phyloP scores from a whole-genome alignment of 2,329 filamentous ascomycete genomes.

The Cucurbitaria berberidis region DNA sequence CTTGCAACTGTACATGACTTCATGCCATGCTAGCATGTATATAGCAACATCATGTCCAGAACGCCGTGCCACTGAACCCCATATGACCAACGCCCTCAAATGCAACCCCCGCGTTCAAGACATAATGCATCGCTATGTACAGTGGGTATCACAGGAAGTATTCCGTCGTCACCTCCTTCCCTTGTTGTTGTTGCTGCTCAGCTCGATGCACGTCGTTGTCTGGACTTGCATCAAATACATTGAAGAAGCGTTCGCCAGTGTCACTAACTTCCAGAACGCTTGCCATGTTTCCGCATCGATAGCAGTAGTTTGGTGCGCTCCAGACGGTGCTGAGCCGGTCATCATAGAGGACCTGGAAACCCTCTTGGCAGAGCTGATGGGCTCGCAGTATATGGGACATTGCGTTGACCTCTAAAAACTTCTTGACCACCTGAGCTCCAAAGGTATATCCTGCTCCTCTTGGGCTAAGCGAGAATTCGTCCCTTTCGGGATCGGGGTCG shows the following conservation, averaged over 20 bases:
- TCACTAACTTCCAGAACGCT: slow-evolving; percentile 96
- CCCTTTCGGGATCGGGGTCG: slow-evolving; percentile 93
- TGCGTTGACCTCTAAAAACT: slow-evolving; percentile 94
- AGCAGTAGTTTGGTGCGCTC: slow-evolving; percentile 82
- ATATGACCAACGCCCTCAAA: slow-evolving; percentile 20
- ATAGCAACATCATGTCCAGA: slow-evolving; percentile 12
- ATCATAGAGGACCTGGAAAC: slow-evolving; percentile 95
- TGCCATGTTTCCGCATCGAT: slow-evolving; percentile 94
- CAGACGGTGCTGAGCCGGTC: slow-evolving; percentile 94
- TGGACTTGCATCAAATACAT: slow-evolving; percentile 95
- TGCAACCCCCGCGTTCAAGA: slow-evolving; percentile 12
- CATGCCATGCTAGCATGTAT: slow-evolving; percentile 7
- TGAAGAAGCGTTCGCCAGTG: slow-evolving; percentile 91
- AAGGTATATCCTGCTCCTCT: slow-evolving; percentile 97
- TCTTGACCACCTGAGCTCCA: slow-evolving; percentile 95
- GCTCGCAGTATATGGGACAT: slow-evolving; percentile 98
- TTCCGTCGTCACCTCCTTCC: slow-evolving; percentile 73
- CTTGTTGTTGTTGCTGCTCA: slow-evolving; percentile 77
- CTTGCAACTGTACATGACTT: slow-evolving; percentile 5
- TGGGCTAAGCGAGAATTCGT: slow-evolving; percentile 94
- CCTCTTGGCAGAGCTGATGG: slow-evolving; percentile 98
- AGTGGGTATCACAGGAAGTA: slow-evolving; percentile 66
- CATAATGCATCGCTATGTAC: slow-evolving; percentile 19
- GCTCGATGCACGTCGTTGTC: slow-evolving; percentile 88
- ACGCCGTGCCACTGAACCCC: slow-evolving; percentile 9